Percentiles rank a stretch among this genome's conserved stretches.
Conservation (phyloP, 768 basidiomycete genomes). For the Rossbeevera mucosa region DNA sequence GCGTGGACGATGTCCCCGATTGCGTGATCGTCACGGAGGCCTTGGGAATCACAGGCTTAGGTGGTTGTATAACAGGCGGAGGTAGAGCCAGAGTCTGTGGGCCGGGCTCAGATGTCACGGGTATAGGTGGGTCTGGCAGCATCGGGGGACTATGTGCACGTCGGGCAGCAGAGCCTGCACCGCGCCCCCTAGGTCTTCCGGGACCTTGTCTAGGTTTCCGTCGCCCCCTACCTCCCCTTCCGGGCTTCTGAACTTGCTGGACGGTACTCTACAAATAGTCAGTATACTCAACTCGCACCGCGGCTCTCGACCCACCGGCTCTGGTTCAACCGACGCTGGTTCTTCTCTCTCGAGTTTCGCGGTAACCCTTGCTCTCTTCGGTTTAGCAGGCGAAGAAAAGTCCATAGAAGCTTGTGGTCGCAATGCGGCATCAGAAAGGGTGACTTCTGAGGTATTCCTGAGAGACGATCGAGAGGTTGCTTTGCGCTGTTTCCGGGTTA, state of each 20-base stretch:
- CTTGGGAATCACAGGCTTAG: constrained; percentile 30
- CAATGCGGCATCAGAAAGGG: constrained; percentile 7
- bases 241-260: constrained; percentile 13
- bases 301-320: constrained; percentile 15
- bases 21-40: constrained; percentile 34
- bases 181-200: constrained; percentile 18
- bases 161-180: constrained; percentile 4
- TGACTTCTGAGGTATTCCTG: constrained; percentile 15
- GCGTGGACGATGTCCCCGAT: constrained; percentile 29
- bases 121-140: constrained; percentile 12
- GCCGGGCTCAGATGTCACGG: constrained; percentile 12
- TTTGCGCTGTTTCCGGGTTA: constrained; percentile 27
- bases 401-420: constrained; percentile 16
- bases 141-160: constrained; percentile 14
- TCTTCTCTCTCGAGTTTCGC: constrained; percentile 29
- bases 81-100: constrained; percentile 3
- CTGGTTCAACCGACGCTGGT: constrained; percentile 4
- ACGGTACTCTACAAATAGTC: constrained; percentile 9
- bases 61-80: constrained; percentile 9
- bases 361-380: constrained; percentile 28
- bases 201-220: constrained; percentile 19
- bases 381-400: constrained; percentile 22
- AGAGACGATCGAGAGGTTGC: constrained; percentile 19
- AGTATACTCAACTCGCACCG: neutral
- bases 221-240: constrained; percentile 17